phyloP scores from a whole-genome alignment of 2,329 filamentous ascomycete genomes.

The Neonectria neomacrospora region DNA sequence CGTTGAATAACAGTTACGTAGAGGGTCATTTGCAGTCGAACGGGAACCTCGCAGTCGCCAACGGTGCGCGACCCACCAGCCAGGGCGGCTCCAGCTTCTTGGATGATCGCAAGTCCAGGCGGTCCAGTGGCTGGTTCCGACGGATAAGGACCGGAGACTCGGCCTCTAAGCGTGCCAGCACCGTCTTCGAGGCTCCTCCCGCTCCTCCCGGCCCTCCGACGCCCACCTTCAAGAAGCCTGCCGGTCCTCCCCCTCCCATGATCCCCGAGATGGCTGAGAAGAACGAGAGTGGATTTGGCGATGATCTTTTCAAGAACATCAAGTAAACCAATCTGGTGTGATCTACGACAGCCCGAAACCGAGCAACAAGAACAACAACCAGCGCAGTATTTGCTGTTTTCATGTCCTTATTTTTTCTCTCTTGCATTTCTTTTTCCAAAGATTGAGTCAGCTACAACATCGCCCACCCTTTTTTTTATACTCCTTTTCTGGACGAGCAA shows the following conservation, averaged over 20 bases:
- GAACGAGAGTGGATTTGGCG: constrained; percentile 59
- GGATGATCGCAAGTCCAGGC: constrained; percentile 65
- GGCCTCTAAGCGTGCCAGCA: constrained; percentile 53
- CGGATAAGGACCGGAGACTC: constrained; percentile 58
- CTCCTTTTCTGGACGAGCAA: constrained; percentile 42
- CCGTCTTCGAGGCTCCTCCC: constrained; percentile 53
- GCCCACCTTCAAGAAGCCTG: constrained; percentile 49
- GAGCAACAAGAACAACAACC: constrained; percentile 27
- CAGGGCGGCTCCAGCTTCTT: constrained; percentile 60
- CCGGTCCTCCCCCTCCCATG: constrained; percentile 68
- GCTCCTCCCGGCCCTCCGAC: constrained; percentile 26
- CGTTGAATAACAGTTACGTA: constrained; percentile 65
- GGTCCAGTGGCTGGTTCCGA: constrained; percentile 69
- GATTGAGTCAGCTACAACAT: constrained; percentile 35
- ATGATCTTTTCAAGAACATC: constrained; percentile 69
- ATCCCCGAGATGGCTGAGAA: constrained; percentile 68
- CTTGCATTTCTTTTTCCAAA: constrained; percentile 39
- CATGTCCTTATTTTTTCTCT: constrained; percentile 33
- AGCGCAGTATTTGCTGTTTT: constrained; percentile 31
- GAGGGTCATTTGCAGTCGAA: constrained; percentile 58
- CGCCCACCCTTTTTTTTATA: constrained; percentile 32
- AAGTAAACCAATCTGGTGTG: constrained; percentile 52
- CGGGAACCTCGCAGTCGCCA: constrained; percentile 49
- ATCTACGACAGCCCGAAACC: constrained; percentile 21
- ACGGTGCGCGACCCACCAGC: constrained; percentile 58